These are phyloP conservation scores for Hypoxylon subgilvum DNA, from an alignment of 495 filamentous ascomycete species.

Conservation along the genomic window DNA sequence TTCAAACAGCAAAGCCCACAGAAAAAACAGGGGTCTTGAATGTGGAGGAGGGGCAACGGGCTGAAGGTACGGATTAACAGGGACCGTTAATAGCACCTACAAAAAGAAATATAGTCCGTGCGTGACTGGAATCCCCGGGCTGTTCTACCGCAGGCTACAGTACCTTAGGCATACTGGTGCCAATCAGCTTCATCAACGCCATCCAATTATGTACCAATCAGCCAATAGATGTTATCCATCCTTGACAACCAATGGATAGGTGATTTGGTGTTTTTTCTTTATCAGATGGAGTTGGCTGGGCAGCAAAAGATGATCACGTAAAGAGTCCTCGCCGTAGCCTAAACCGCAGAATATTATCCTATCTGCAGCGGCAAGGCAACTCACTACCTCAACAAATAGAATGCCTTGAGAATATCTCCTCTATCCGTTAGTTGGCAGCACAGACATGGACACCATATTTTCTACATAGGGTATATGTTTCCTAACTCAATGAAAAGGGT, in stretches of 20 bases:
- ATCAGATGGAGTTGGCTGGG: no score
- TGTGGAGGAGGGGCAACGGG: constrained; percentile 18
- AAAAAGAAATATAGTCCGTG: constrained; percentile 13
- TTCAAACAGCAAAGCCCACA: no score
- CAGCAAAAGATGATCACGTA: no score
- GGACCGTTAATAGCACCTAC: not conserved
- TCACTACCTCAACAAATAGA: no score
- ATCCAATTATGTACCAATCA: no score
- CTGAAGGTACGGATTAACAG: not conserved
- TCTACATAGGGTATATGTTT: constrained; percentile 1
- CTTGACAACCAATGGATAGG: no score
- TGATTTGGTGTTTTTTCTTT: no score
- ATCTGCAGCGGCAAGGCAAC: no score
- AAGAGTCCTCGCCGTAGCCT: no score
- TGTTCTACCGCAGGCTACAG: not conserved
- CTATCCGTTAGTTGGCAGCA: not conserved
- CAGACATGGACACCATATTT: not conserved
- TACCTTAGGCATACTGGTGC: not conserved
- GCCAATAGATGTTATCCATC: no score
- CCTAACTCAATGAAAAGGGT: constrained; percentile 22
- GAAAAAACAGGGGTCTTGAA: constrained; percentile 25
- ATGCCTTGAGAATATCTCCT: no score
- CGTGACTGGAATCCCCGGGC: not conserved
- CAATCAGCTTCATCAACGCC: not conserved
- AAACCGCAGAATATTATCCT: no score